A percentile compares a stretch with the other conserved stretches of the same genome.
These are phyloP conservation scores for Metarhizium anisopliae DNA, from an alignment of 2,329 filamentous ascomycete genomes.

Conservation along the genomic window DNA sequence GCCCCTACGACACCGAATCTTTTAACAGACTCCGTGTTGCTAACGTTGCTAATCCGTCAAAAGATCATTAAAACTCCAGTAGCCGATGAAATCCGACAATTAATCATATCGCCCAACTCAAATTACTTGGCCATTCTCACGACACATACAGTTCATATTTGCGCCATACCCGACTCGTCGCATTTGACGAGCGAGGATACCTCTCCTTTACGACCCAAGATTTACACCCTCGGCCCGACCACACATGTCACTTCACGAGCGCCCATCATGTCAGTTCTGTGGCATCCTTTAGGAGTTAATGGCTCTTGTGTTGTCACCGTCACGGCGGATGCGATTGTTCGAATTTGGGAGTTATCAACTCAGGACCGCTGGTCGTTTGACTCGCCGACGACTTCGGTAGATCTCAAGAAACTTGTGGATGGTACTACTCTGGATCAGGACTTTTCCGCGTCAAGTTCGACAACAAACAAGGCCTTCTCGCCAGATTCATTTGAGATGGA, in stretches of 20 bases:
- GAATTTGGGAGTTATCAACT: conserved; percentile 84
- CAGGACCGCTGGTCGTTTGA: conserved; percentile 83
- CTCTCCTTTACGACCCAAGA: conserved; percentile 67
- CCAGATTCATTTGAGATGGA: conserved; percentile 90
- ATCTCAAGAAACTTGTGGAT: conserved; percentile 81
- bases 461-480: conserved; percentile 74
- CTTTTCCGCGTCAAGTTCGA: conserved; percentile 65
- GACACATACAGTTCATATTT: conserved; percentile 78
- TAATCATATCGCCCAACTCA: conserved; percentile 73
- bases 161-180: conserved; percentile 71
- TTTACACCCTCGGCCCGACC: conserved; percentile 85
- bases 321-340: conserved; percentile 77
- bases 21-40: background rate
- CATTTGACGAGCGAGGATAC: conserved; percentile 63
- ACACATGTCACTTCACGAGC: conserved; percentile 83
- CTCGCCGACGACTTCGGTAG: conserved; percentile 71
- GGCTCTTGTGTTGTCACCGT: conserved; percentile 79
- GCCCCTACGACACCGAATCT: background rate
- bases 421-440: conserved; percentile 76
- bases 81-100: conserved; percentile 74
- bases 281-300: conserved; percentile 85
- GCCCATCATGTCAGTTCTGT: conserved; percentile 70
- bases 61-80: conserved; percentile 70
- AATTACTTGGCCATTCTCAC: conserved; percentile 81
- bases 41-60: background rate